phyloP scores from a whole-genome alignment of 257 asterid genomes.

The Anisodus tanguticus region DNA sequence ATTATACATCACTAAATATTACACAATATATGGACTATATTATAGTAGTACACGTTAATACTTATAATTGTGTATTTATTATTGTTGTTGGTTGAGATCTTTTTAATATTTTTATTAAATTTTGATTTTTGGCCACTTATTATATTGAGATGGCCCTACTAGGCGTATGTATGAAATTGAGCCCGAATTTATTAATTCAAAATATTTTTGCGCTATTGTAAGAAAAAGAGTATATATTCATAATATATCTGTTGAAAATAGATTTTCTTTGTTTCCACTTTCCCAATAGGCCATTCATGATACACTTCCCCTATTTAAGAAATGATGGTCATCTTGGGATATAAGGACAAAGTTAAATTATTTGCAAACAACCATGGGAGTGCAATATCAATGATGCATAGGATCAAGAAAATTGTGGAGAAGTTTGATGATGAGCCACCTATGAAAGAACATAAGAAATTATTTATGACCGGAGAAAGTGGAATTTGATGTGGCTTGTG shows the following conservation, averaged over 20 bases:
- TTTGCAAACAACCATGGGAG: slow-evolving; percentile 51
- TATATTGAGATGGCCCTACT: too few relatives aligned
- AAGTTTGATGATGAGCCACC: slow-evolving; percentile 59
- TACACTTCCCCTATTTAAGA: slow-evolving; percentile 45
- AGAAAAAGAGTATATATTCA: slow-evolving; percentile 48
- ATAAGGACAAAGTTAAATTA: slow-evolving; percentile 43
- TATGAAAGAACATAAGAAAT: slow-evolving; percentile 39
- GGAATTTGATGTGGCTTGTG: too few relatives aligned
- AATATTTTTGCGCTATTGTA: too few relatives aligned
- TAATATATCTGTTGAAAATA: slow-evolving; percentile 41
- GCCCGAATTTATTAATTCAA: too few relatives aligned
- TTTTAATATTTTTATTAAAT: too few relatives aligned
- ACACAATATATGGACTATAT: too few relatives aligned
- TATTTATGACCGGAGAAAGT: slow-evolving; percentile 34
- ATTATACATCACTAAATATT: too few relatives aligned
- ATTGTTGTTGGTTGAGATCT: too few relatives aligned
- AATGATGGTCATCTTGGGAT: slow-evolving; percentile 60
- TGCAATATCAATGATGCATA: slow-evolving; percentile 40
- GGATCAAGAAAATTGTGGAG: slow-evolving; percentile 40
- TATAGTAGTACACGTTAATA: too few relatives aligned
- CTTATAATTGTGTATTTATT: too few relatives aligned
- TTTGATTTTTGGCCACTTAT: too few relatives aligned
- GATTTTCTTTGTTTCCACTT: slow-evolving; percentile 46
- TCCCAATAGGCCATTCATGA: slow-evolving; percentile 45
- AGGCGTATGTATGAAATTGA: neutral